Conservation (phyloP, 2,329 filamentous ascomycete species). For the Penicillium brevicompactum region DNA sequence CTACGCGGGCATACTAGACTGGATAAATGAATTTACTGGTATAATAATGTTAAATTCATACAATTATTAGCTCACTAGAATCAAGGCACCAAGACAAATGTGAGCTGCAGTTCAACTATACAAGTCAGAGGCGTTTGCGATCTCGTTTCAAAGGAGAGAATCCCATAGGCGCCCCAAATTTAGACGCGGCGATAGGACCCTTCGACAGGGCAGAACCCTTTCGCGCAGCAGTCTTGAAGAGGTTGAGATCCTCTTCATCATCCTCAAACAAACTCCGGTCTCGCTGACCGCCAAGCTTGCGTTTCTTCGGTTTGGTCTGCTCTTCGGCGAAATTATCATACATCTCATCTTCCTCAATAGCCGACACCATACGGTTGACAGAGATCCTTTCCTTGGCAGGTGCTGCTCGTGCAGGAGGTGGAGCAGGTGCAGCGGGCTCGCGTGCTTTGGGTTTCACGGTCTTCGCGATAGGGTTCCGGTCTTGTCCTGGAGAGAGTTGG, state of each 20-base stretch:
- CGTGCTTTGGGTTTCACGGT: slow-evolving; percentile 7
- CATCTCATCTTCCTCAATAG: slow-evolving; percentile 20
- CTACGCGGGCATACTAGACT: neutral
- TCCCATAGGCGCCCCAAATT: slow-evolving; percentile 52
- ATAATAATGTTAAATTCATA: neutral
- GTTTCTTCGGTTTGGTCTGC: slow-evolving; percentile 64
- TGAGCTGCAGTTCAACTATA: neutral
- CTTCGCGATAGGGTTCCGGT: slow-evolving; percentile 6
- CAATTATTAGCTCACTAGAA: neutral
- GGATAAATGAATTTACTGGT: too few species aligned
- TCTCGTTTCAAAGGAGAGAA: slow-evolving; percentile 77
- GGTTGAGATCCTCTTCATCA: slow-evolving; percentile 56
- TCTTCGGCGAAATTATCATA: slow-evolving; percentile 23
- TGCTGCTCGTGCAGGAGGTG: neutral
- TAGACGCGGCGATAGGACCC: slow-evolving; percentile 10
- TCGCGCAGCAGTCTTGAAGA: neutral
- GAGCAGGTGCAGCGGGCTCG: neutral
- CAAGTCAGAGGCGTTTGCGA: slow-evolving; percentile 47
- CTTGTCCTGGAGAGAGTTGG: slow-evolving; percentile 1
- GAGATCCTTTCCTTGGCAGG: slow-evolving; percentile 6
- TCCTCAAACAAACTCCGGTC: slow-evolving; percentile 72
- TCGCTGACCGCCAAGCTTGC: slow-evolving; percentile 66
- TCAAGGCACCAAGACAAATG: neutral
- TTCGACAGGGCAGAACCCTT: slow-evolving; percentile 18
- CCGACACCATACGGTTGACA: slow-evolving; percentile 2